Percentiles rank a stretch among this genome's conserved stretches.
These are phyloP conservation scores for Alternaria consortialis DNA, from an alignment of 2,329 filamentous ascomycete species.

Conservation along the genomic window DNA sequence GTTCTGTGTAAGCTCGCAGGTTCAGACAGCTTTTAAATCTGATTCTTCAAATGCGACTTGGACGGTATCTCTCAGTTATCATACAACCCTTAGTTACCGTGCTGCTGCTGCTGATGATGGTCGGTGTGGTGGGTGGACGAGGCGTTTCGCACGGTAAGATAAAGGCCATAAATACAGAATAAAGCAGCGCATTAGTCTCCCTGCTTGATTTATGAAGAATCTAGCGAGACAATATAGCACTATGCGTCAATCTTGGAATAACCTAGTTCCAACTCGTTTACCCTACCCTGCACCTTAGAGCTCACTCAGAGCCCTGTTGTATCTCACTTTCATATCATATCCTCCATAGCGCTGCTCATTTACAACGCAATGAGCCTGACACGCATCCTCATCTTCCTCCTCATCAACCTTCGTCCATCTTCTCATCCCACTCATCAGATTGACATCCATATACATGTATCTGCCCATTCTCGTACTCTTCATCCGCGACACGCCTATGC, in stretches of 20 bases:
- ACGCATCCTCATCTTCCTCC: not conserved
- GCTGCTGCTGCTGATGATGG: too few species aligned
- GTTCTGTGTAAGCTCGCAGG: not conserved
- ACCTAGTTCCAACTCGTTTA: not conserved
- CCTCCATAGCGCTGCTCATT: too few species aligned
- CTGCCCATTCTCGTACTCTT: not conserved
- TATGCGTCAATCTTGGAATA: not conserved
- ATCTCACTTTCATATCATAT: too few species aligned
- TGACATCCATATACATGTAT: not conserved
- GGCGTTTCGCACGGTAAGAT: too few species aligned
- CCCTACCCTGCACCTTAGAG: not conserved
- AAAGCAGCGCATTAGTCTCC: not conserved
- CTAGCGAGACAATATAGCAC: not conserved
- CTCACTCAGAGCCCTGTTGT: too few species aligned
- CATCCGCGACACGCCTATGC: not conserved
- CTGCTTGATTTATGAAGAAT: not conserved
- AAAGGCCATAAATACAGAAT: not conserved
- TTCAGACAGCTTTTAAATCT: not conserved
- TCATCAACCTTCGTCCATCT: not conserved
- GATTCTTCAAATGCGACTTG: not conserved
- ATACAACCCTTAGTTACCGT: too few species aligned
- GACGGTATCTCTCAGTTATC: too few species aligned
- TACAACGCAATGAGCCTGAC: too few species aligned
- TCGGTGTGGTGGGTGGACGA: too few species aligned
- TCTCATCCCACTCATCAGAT: not conserved